phyloP scores from a whole-genome alignment of 2,329 filamentous ascomycete species.

The Aspergillus floridensis region DNA sequence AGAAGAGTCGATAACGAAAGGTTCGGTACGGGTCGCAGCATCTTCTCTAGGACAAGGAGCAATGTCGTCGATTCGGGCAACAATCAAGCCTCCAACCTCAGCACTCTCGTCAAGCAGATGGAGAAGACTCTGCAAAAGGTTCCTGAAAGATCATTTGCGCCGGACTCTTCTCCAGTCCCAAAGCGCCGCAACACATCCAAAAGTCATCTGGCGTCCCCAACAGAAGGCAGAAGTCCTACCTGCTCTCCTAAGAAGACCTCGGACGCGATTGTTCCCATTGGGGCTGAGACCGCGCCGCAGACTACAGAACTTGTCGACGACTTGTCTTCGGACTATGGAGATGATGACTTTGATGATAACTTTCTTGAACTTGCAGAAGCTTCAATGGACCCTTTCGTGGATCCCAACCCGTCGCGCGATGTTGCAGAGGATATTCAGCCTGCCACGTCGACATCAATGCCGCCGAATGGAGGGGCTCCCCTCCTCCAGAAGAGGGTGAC shows the following conservation, averaged over 20 bases:
- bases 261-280: neutral
- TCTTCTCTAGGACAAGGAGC: conserved; percentile 43
- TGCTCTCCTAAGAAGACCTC: neutral
- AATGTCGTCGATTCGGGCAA: conserved; percentile 39
- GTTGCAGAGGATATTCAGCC: neutral
- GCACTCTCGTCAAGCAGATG: conserved; percentile 65
- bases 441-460: neutral
- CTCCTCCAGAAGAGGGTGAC: neutral
- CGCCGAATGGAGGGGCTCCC: neutral
- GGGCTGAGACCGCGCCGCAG: conserved; percentile 1
- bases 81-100: conserved; percentile 47
- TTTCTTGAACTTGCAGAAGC: conserved; percentile 42
- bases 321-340: conserved; percentile 47
- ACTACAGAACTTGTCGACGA: conserved; percentile 16
- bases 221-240: conserved; percentile 14
- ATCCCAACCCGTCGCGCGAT: neutral
- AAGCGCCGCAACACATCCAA: conserved; percentile 30
- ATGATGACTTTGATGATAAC: conserved; percentile 48
- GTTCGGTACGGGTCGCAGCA: conserved; percentile 46
- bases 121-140: conserved; percentile 48
- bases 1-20: conserved; percentile 56
- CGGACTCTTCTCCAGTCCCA: conserved; percentile 46
- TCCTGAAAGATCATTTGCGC: conserved; percentile 31
- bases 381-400: conserved; percentile 32
- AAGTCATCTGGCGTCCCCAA: conserved; percentile 34